Evolutionary conservation across 805 yeast genomes (phyloP), one percentile per base, ranked within the genome.

Genomic region (Starmerella asiatica): DNA sequence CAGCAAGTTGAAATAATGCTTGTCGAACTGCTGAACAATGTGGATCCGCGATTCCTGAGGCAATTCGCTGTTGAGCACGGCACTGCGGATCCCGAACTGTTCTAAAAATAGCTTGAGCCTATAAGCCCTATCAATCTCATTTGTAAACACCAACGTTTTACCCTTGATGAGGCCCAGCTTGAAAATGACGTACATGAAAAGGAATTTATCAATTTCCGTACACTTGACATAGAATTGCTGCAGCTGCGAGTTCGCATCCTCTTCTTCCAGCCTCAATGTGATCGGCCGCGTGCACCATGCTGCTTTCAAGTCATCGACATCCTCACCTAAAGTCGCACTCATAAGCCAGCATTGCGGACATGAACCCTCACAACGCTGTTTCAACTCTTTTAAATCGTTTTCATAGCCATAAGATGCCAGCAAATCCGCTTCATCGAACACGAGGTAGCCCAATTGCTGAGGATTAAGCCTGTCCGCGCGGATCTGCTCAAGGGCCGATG

Each of bases 301-400:
- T 37, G 64, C 59, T 59, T 88, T 88, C 51, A 91, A 62, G 34
- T 70, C 73, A 44, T 81, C 75, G 47, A 88, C 73, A 46, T 88
- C 96, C 32, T 83, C 93, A 55, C 76, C 81, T 43, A 91, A 64
- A 3, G 98, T 91, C 2, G 98, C 98, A 60, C 94, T 81, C 97
- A 91, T 91, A 50, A 91, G 64, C 61, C 84, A 91, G 2, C 91
- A 77, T 62, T 91, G 98, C 49, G 82, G 64, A 16, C 28, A 11
- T 12, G 28, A 15, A 14, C 17, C 7, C 4, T 32, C 34, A 15
- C 17, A 32, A 9, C 19, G 26, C 16, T 14, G 5, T n/a, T 34
- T 37, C 47, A 91, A 69, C 51, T 69, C 71, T 31, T 71, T 64
- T 46, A 88, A 66, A 60, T 91, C 98, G 7, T 83, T 93, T 49